phyloP scores from a whole-genome alignment of 2,329 filamentous ascomycete genomes.

The Dactylonectria macrodidyma region DNA sequence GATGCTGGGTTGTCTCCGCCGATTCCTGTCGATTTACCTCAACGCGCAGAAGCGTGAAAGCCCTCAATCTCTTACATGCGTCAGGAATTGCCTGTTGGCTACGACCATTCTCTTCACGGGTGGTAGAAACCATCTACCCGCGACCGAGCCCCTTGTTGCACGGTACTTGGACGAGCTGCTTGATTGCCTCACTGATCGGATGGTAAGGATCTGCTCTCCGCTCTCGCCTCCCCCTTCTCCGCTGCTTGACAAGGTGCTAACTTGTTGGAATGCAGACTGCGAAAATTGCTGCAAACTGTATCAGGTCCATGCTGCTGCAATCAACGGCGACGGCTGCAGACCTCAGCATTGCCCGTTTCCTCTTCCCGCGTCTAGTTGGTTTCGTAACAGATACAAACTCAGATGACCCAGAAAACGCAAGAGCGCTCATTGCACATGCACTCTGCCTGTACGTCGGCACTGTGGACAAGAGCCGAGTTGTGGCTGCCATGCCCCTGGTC shows the following conservation, averaged over 20 bases:
- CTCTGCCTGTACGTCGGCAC: constrained; percentile 79
- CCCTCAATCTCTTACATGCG: constrained; percentile 85
- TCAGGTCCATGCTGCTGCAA: constrained; percentile 85
- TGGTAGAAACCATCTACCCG: constrained; percentile 79
- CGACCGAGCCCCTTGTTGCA: constrained; percentile 81
- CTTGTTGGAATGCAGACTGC: constrained; percentile 70
- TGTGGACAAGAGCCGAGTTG: constrained; percentile 60
- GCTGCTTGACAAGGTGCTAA: constrained; percentile 19
- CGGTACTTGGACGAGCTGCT: constrained; percentile 85
- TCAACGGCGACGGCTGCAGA: constrained; percentile 75
- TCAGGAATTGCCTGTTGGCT: constrained; percentile 93
- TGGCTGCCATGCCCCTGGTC: constrained; percentile 80
- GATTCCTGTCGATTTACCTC: constrained; percentile 85
- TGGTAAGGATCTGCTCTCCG: constrained; percentile 68
- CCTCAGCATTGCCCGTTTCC: constrained; percentile 79
- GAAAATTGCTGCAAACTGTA: constrained; percentile 91
- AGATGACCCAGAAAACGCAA: constrained; percentile 85
- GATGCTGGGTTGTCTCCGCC: constrained; percentile 84
- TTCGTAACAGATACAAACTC: constrained; percentile 80
- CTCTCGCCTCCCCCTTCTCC: not conserved
- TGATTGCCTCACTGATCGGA: constrained; percentile 85
- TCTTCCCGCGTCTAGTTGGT: constrained; percentile 81
- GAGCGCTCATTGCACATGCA: constrained; percentile 79
- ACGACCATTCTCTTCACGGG: constrained; percentile 91
- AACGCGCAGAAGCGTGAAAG: constrained; percentile 81